phyloP scores from a whole-genome alignment of 305 asterid species.

The Striga hermonthica region DNA sequence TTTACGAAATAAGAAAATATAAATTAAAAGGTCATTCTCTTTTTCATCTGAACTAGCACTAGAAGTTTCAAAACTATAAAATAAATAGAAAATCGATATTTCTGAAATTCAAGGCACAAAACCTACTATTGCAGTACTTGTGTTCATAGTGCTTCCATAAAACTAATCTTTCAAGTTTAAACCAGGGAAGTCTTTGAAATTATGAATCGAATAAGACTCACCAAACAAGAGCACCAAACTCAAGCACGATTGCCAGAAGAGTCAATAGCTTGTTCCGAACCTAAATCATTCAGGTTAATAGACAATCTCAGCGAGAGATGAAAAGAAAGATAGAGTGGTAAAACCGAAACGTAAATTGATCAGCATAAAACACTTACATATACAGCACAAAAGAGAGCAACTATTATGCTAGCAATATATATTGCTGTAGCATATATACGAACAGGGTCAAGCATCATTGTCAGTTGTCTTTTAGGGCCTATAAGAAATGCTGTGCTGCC shows the following conservation, averaged over 20 bases:
- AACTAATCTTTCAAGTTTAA: neutral
- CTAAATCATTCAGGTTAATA: slow-evolving; percentile 37
- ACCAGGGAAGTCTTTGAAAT: neutral
- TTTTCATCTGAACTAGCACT: neutral
- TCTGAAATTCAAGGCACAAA: no score
- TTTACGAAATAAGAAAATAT: neutral
- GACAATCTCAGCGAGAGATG: slow-evolving; percentile 20
- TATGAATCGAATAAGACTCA: slow-evolving; percentile 29
- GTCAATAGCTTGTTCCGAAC: slow-evolving; percentile 87
- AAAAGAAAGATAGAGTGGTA: slow-evolving; percentile 14
- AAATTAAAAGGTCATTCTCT: neutral
- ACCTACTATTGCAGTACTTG: no score
- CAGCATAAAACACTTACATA: slow-evolving; percentile 61
- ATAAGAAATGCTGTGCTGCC: slow-evolving; percentile 99
- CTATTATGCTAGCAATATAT: slow-evolving; percentile 82
- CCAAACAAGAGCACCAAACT: slow-evolving; percentile 95
- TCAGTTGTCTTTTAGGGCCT: slow-evolving; percentile 90
- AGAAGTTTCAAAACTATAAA: no score
- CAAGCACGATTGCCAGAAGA: slow-evolving; percentile 68
- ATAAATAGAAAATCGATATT: no score
- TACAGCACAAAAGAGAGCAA: slow-evolving; percentile 86
- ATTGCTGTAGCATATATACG: slow-evolving; percentile 93
- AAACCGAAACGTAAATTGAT: slow-evolving; percentile 25
- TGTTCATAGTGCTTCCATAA: neutral
- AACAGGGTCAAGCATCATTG: slow-evolving; percentile 96